These are phyloP conservation scores for Citrullus colocynthis DNA, from an alignment of 306 rosid genomes.

Conservation along the genomic window DNA sequence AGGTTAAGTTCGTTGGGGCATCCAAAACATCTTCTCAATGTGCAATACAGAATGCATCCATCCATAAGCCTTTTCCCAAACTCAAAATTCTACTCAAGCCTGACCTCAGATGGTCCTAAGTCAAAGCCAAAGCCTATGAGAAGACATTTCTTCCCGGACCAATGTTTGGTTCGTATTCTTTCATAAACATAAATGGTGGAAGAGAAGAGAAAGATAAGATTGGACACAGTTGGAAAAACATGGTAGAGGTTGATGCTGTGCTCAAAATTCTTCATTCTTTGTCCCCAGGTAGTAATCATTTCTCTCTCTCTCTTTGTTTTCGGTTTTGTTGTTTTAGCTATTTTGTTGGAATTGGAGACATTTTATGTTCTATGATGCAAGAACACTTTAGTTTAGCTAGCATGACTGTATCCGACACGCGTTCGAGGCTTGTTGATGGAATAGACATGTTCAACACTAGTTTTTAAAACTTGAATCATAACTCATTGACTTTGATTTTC, in stretches of 20 bases:
- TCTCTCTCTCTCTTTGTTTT: too few relatives aligned
- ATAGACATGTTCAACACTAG: too few relatives aligned
- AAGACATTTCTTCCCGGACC: conserved; percentile 34
- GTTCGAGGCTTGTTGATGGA: too few relatives aligned
- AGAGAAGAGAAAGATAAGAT: conserved; percentile 52
- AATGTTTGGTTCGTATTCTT: conserved; percentile 66
- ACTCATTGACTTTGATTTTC: too few relatives aligned
- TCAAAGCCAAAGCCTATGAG: conserved; percentile 23
- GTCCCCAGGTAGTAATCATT: too few relatives aligned
- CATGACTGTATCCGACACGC: too few relatives aligned
- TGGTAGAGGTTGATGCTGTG: conserved; percentile 53
- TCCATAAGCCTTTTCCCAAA: conserved; percentile 2
- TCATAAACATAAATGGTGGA: conserved; percentile 48
- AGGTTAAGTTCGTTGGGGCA: conserved; percentile 37
- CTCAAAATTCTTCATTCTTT: conserved; percentile 21
- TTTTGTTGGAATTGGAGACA: too few relatives aligned
- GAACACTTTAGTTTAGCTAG: too few relatives aligned
- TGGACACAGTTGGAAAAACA: conserved; percentile 46
- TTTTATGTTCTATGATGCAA: too few relatives aligned
- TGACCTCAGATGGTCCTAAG: conserved; percentile 47
- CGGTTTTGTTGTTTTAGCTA: too few relatives aligned
- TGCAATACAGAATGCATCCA: conserved; percentile 80
- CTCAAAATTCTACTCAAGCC: neutral
- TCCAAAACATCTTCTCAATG: conserved; percentile 38
- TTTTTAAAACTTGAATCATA: too few relatives aligned